These are phyloP conservation scores for Castanospermum australe DNA, from an alignment of 306 rosid genomes.

Conservation along the genomic window DNA sequence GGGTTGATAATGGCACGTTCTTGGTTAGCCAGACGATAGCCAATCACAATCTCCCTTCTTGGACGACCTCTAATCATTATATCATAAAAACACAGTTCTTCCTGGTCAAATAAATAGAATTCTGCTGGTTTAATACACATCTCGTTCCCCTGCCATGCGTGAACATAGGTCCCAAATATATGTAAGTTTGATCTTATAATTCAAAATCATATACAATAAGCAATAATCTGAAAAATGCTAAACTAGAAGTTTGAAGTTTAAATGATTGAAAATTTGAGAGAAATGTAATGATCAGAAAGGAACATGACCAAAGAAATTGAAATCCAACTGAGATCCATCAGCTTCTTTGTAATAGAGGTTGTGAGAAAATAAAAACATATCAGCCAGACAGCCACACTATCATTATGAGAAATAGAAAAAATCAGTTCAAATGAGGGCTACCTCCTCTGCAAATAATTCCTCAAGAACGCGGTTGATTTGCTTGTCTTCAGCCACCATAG, in stretches of 20 bases:
- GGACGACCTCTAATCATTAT: slow-evolving; percentile 85
- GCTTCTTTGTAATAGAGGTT: not conserved
- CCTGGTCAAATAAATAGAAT: slow-evolving; percentile 88
- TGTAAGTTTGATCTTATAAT: not conserved
- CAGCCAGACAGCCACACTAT: not conserved
- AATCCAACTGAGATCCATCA: slow-evolving; percentile 1
- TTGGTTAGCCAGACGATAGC: slow-evolving; percentile 63
- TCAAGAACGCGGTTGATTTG: slow-evolving; percentile 97
- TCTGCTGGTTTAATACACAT: slow-evolving; percentile 93
- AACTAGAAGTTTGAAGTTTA: not conserved
- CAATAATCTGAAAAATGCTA: not conserved
- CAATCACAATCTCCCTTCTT: slow-evolving; percentile 83
- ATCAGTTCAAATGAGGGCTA: slow-evolving; percentile 14
- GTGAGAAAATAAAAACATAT: not conserved
- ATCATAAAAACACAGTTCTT: slow-evolving; percentile 82
- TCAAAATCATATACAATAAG: slow-evolving; percentile 11
- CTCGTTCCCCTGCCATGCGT: slow-evolving; percentile 76
- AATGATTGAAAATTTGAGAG: not conserved
- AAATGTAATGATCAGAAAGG: not conserved
- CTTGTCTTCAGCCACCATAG: slow-evolving; percentile 99
- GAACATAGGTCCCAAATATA: slow-evolving; percentile 4
- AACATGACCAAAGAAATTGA: not conserved
- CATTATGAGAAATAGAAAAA: not conserved
- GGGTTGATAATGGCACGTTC: slow-evolving; percentile 91
- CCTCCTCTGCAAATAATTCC: slow-evolving; percentile 97